These are phyloP conservation scores for Nectriaceae sp. DNA, from an alignment of 2,329 filamentous ascomycete species.

Conservation along the genomic window DNA sequence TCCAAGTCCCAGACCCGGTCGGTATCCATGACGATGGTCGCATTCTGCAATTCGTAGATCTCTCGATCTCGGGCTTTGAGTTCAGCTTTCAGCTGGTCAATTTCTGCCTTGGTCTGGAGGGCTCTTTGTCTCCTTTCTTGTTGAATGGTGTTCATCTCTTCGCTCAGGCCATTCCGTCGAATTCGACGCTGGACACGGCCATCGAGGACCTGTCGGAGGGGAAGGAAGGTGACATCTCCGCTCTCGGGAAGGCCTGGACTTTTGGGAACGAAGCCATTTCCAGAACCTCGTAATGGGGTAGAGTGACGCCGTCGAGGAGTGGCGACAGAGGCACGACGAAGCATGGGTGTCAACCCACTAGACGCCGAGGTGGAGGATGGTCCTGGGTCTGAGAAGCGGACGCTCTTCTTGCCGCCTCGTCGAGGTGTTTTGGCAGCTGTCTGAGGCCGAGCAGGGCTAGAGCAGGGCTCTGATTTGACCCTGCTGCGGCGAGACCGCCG, in stretches of 20 bases:
- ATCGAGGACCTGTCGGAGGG: slow-evolving; percentile 56
- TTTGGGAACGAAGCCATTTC: slow-evolving; percentile 16
- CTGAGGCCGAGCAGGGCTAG: slow-evolving; percentile 11
- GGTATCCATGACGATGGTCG: slow-evolving; percentile 51
- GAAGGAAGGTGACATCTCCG: slow-evolving; percentile 44
- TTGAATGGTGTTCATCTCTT: slow-evolving; percentile 57
- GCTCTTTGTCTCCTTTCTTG: slow-evolving; percentile 46
- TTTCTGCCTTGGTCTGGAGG: slow-evolving; percentile 44
- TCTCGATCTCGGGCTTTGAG: slow-evolving; percentile 53
- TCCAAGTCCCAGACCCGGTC: slow-evolving; percentile 46
- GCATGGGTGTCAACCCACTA: slow-evolving; percentile 61
- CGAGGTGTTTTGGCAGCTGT: slow-evolving; percentile 32
- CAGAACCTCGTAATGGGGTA: slow-evolving; percentile 34
- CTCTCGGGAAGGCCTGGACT: slow-evolving; percentile 26
- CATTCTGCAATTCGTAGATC: slow-evolving; percentile 54
- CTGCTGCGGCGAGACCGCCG: slow-evolving; percentile 53
- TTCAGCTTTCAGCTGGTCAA: slow-evolving; percentile 50
- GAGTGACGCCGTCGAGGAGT: slow-evolving; percentile 48
- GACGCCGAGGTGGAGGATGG: slow-evolving; percentile 28
- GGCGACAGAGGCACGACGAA: slow-evolving; percentile 52
- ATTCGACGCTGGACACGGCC: slow-evolving; percentile 59
- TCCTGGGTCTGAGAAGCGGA: slow-evolving; percentile 63
- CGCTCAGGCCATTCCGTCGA: slow-evolving; percentile 57
- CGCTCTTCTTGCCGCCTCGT: slow-evolving; percentile 44
- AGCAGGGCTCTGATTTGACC: slow-evolving; percentile 28